Evolutionary conservation across 164 flowering plant species (phyloP).

Genomic region (Vitis amurensis): DNA sequence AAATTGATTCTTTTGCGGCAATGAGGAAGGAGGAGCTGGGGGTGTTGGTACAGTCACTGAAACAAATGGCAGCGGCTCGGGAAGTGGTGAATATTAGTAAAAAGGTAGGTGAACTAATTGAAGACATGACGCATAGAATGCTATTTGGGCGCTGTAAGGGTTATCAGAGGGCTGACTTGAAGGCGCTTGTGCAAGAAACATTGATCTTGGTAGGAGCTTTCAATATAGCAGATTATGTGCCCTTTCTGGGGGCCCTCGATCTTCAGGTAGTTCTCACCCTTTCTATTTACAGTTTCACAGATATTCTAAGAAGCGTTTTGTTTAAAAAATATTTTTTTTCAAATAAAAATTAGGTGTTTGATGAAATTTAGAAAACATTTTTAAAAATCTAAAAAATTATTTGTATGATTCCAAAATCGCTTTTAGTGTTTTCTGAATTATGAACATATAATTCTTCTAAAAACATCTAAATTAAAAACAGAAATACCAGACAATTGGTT

Average conservation of each 20-base stretch:
- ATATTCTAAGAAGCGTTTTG: neutral
- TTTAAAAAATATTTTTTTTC: no score
- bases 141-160: slow-evolving; percentile 8
- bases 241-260: slow-evolving; percentile 18
- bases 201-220: slow-evolving; percentile 16
- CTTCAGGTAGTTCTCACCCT: slow-evolving; percentile 13
- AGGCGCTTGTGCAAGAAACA: slow-evolving; percentile 8
- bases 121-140: slow-evolving; percentile 13
- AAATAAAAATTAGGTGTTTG: no score
- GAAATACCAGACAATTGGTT: no score
- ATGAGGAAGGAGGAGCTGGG: slow-evolving; percentile 10
- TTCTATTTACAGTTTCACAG: no score
- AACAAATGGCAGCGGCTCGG: no score
- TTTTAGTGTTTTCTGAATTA: no score
- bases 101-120: slow-evolving; percentile 4
- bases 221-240: slow-evolving; percentile 29
- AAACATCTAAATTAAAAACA: no score
- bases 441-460: no score
- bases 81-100: slow-evolving; percentile 5
- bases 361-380: no score
- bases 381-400: no score
- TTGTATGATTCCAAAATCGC: no score
- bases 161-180: slow-evolving; percentile 11
- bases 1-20: slow-evolving; percentile 16
- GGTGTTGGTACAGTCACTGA: no score